phyloP scores from a whole-genome alignment of 2,329 filamentous ascomycete species.

The Colletotrichum costaricense region DNA sequence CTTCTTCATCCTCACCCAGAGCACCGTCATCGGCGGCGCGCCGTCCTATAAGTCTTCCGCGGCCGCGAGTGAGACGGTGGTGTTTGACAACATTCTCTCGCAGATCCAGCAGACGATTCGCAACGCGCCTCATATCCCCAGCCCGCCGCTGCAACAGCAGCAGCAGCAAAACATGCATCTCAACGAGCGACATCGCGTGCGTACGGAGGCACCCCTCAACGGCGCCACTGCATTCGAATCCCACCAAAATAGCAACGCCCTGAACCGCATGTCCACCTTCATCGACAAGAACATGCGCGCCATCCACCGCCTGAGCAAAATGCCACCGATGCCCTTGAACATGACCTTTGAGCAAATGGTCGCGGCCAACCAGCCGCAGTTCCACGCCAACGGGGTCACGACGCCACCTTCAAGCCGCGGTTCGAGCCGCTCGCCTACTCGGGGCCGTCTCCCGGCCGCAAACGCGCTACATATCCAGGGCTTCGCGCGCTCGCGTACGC shows the following conservation, averaged over 20 bases:
- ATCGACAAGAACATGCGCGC: slow-evolving; percentile 55
- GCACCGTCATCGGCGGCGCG: slow-evolving; percentile 44
- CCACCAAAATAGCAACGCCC: slow-evolving; percentile 53
- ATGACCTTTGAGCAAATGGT: slow-evolving; percentile 47
- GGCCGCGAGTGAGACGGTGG: slow-evolving; percentile 48
- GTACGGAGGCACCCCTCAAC: slow-evolving; percentile 45
- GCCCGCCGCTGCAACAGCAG: slow-evolving; percentile 32
- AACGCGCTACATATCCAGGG: slow-evolving; percentile 25
- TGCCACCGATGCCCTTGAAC: slow-evolving; percentile 45
- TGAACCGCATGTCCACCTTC: slow-evolving; percentile 57
- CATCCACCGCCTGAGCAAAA: slow-evolving; percentile 54
- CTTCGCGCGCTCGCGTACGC: slow-evolving; percentile 36
- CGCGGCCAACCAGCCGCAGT: slow-evolving; percentile 40
- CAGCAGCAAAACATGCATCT: slow-evolving; percentile 41
- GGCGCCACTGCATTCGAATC: slow-evolving; percentile 53
- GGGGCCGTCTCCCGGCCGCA: slow-evolving; percentile 18
- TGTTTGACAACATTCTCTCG: slow-evolving; percentile 58
- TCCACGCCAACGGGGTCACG: slow-evolving; percentile 13
- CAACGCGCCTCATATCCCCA: slow-evolving; percentile 37
- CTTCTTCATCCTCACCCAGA: slow-evolving; percentile 60
- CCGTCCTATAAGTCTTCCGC: slow-evolving; percentile 39
- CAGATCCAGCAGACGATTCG: slow-evolving; percentile 52
- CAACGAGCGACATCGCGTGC: slow-evolving; percentile 54
- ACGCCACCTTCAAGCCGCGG: slow-evolving; percentile 49
- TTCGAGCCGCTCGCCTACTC: slow-evolving; percentile 43